Base-by-base conservation (phyloP, 306 rosid genomes). In the Cucumis cinereus region DNA sequence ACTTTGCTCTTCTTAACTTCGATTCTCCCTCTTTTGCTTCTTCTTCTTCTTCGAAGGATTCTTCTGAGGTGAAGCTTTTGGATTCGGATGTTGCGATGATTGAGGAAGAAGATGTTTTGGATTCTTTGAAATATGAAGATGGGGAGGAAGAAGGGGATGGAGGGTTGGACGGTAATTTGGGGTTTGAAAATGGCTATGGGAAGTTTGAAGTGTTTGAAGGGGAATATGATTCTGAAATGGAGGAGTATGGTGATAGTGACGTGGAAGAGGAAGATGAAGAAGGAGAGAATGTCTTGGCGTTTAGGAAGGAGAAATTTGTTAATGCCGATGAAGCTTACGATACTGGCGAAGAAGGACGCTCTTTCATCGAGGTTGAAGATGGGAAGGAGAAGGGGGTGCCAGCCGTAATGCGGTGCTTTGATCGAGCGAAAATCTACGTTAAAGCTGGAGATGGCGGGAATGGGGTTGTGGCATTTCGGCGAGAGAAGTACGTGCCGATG, bases 371-470 rank as follows among this genome's bases (percentile, higher is more conserved):
- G 54, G 85, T 58, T 17, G 85, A 52, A 30, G 84, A 33, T 10
- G 84, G 79, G 66, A 93, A 93, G 86, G 98, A 93, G 84, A 93
- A 91, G 73, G 96, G 97, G 13, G 78, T 91, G 40, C 96, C 97
- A 14, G 97, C 98, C 26, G 96, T 93, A 77, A 93, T 93, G 98
- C 84, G 97, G 26, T 93, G 97, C 60, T 93, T 93, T 62, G 97
- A 93, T 82, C 84, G 98, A 0, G 94, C 98, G 0, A 93, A 90
- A 47, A 88, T 93, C 11, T 91, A 19, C 2, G 94, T 64, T 38
- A 91, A 87, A 79, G 87, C 97, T 0, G 98, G 98, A 40, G 85
- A 94, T 38, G 97, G 96, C 1, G 98, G 97, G 8, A 91, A 94
- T 33, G 94, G 96, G 1, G 93, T 90, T n/a, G 92, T 94, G 60